Conservation (phyloP, 306 rosid species). For the Cucurbita moschata region DNA sequence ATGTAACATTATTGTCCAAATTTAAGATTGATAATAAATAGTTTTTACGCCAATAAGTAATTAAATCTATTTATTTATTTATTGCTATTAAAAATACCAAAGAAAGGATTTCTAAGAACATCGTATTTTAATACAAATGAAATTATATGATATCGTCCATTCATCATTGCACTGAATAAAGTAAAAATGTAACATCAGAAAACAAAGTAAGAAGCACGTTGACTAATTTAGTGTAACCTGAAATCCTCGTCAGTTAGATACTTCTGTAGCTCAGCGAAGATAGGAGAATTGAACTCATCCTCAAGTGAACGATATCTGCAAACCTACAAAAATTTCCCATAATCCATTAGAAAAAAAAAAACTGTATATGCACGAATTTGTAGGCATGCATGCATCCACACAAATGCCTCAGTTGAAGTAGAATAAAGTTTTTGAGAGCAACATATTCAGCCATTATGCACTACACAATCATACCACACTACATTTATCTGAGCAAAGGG, state of each 20-base stretch:
- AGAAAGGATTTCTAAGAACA: background rate
- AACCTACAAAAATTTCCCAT: slow-evolving; percentile 35
- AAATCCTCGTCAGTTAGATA: slow-evolving; percentile 82
- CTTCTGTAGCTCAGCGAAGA: slow-evolving; percentile 59
- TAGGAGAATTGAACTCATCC: slow-evolving; percentile 77
- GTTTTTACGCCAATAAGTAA: background rate
- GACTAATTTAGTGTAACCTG: slow-evolving; percentile 32
- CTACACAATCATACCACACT: background rate
- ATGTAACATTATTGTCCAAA: background rate
- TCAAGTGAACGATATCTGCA: slow-evolving; percentile 72
- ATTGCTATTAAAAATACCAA: background rate
- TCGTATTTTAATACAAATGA: background rate
- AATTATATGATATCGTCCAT: background rate
- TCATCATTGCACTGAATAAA: background rate
- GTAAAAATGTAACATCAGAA: background rate
- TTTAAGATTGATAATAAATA: background rate
- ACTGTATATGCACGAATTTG: background rate
- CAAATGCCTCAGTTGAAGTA: background rate
- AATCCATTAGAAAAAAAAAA: background rate
- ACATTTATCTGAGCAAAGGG: background rate
- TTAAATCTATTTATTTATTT: background rate
- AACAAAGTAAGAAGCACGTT: slow-evolving; percentile 8
- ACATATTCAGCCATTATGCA: background rate
- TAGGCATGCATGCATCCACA: background rate
- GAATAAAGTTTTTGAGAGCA: background rate